Evolutionary conservation across 306 rosid genomes (phyloP), one percentile per base, ranked within the genome.

Genomic region (Trifolium dubium): DNA sequence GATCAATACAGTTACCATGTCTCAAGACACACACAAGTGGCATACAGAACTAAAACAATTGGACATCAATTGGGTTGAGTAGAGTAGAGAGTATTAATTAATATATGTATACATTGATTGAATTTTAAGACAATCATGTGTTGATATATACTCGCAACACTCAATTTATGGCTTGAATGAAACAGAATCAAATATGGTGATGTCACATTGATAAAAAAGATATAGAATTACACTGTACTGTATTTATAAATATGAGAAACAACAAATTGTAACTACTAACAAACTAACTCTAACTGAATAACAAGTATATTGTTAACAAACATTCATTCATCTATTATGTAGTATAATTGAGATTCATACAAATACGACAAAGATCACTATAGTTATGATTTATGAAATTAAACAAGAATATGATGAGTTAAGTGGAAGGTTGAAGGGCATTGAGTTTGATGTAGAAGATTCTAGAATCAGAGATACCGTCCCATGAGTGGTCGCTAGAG

Each of bases 1-100:
- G 34, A 75, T 60, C 62, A 79, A 73, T 69, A 58, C 83, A 34
- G 76, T 83, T 67, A 83, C 88, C 44, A 69, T 86, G 76, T 82
- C 90, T 80, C 93, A 86, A 77, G 90, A 88, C 64, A 88, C 92
- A 58, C 86, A 89, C 13, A 87, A 91, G 62, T 93, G 98, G 98
- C 89, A 82, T 30, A 73, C 85, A 29, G 81, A 89, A 70, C 73
- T 93, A 39, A 85, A 88, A 76, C 90, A 89, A 72, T 80, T 89
- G 73, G 96, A 91, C 82, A 78, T 88, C 40, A 89, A 91, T 79
- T 93, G 96, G 98, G 88, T 73, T 54, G 96, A 91, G 67, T 90
- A 81, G 68, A 58, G n/a, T n/a, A n/a, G 19, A 14, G 2, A 51
- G 35, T 18, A 72, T 3, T 3, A 8, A 54, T 54, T 5, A 9